A percentile compares a stretch with the other conserved stretches of the same genome.
Conservation (phyloP, 1,284 basidiomycete species). For the Cystobasidium sp. region DNA sequence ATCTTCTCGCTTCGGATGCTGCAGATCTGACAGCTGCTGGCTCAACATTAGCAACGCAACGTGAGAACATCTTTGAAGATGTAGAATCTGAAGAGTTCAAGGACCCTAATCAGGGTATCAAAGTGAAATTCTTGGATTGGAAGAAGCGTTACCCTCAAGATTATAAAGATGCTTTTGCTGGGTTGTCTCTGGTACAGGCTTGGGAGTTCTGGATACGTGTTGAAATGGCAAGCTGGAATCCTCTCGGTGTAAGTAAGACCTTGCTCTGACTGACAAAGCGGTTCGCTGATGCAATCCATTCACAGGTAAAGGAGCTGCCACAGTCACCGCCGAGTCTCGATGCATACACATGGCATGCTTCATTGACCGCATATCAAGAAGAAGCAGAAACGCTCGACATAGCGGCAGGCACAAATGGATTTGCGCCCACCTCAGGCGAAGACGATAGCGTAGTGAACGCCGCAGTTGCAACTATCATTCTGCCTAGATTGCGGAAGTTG, state of each 20-base stretch:
- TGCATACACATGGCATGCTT: constrained; percentile 79
- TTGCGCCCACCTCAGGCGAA: constrained; percentile 61
- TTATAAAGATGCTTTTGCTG: constrained; percentile 86
- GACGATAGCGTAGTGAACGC: constrained; percentile 86
- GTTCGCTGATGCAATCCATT: background rate
- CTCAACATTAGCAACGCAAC: constrained; percentile 63
- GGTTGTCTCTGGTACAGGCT: constrained; percentile 81
- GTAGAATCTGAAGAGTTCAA: constrained; percentile 84
- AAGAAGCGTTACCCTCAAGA: constrained; percentile 74
- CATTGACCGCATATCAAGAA: constrained; percentile 74
- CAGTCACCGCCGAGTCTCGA: constrained; percentile 70
- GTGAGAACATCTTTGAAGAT: constrained; percentile 69
- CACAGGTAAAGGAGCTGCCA: constrained; percentile 48
- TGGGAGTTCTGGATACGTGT: constrained; percentile 95
- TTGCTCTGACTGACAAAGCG: background rate
- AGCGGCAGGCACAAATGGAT: constrained; percentile 56
- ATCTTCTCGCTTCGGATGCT: constrained; percentile 68
- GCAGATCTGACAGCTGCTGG: constrained; percentile 73
- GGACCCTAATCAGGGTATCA: constrained; percentile 75
- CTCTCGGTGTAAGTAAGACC: constrained; percentile 67
- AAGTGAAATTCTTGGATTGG: constrained; percentile 78
- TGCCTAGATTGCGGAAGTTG: constrained; percentile 74
- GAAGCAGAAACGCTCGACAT: constrained; percentile 19
- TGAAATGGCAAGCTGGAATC: constrained; percentile 86
- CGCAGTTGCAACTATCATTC: constrained; percentile 80